These are phyloP conservation scores for Ogataea nakhonphanomensis DNA, from an alignment of 805 yeast species.

Conservation along the genomic window DNA sequence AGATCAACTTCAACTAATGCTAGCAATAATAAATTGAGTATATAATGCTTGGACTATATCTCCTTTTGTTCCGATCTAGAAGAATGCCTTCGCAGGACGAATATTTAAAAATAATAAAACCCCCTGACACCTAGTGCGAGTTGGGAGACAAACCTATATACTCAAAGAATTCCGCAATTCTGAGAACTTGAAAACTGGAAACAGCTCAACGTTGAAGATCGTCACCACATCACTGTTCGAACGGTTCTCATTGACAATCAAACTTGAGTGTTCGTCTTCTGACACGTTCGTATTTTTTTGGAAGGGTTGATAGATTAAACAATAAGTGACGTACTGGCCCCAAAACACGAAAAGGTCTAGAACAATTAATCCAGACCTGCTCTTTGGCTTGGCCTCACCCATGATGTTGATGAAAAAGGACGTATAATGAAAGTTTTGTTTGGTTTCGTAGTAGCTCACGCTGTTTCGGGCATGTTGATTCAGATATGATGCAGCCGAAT, in stretches of 20 bases:
- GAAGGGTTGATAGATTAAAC: constrained; percentile 13
- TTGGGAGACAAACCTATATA: neutral
- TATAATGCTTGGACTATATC: too few species aligned
- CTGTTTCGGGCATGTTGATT: constrained; percentile 15
- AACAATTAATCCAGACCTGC: constrained; percentile 11
- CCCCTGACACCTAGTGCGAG: constrained; percentile 5
- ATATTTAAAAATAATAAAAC: neutral
- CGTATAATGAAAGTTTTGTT: constrained; percentile 17
- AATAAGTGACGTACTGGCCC: constrained; percentile 20
- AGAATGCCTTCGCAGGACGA: neutral
- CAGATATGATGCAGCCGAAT: constrained; percentile 9
- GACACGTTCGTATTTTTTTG: too few species aligned
- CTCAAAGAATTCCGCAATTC: constrained; percentile 3
- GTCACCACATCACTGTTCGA: neutral
- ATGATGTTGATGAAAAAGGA: constrained; percentile 27
- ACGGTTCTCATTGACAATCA: too few species aligned
- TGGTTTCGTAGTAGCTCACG: constrained; percentile 16
- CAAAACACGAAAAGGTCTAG: constrained; percentile 21
- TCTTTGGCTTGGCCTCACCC: constrained; percentile 23
- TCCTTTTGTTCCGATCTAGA: constrained; percentile 1
- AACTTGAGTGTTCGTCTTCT: too few species aligned
- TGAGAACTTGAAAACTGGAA: constrained; percentile 11
- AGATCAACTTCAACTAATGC: neutral
- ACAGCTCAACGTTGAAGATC: constrained; percentile 18
- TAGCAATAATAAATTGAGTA: neutral